Evolutionary conservation across 306 rosid species (phyloP), one percentile per base, ranked within the genome.

Genomic region (Dicorynia guianensis): DNA sequence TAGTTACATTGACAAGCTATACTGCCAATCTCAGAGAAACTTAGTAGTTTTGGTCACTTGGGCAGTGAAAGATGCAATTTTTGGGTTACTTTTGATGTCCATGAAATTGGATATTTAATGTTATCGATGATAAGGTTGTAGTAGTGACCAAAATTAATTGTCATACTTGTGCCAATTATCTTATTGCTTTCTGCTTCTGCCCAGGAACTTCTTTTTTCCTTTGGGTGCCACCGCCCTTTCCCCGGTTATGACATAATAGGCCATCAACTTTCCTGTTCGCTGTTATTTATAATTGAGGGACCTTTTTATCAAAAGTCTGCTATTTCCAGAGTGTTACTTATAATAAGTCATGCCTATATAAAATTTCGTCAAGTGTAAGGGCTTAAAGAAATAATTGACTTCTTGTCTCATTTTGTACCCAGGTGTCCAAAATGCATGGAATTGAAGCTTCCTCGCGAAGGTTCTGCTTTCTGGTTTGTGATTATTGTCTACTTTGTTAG

Each of bases 361-460:
- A 25, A 25, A 25, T 25, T 25, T 3, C 30, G 30, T 25, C 30
- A 25, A 25, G 30, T 25, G 5, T 10, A 2, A 53, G 19, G 11
- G 13, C 38, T 43, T 64, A 35, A 17, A 52, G 34, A 6, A 40
- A 19, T 39, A 18, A 13, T 40, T 46, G 52, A 63, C 69, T 40
- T 6, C 44, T 9, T 25, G 30, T 25, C 30, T 25, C 30, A 1
- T 17, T 11, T 11, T 25, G 36, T 69, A 4, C 44, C 8, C 77
- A 95, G 97, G 89, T 95, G 99, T 78, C 97, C 99, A 8, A 95
- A 95, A 83, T 95, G 99, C 71, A 58, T 92, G 77, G 92, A 92
- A 52, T 81, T 95, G 84, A 95, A 89, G 91, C 96, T 95, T 80
- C 92, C 97, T 39, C 96, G 97, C 1, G 93, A 90, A 80, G 87